A percentile compares a stretch with the other conserved stretches of the same genome.
phyloP scores from a whole-genome alignment of 371 early-diverging fungal species.

The Zancudomyces culisetae region DNA sequence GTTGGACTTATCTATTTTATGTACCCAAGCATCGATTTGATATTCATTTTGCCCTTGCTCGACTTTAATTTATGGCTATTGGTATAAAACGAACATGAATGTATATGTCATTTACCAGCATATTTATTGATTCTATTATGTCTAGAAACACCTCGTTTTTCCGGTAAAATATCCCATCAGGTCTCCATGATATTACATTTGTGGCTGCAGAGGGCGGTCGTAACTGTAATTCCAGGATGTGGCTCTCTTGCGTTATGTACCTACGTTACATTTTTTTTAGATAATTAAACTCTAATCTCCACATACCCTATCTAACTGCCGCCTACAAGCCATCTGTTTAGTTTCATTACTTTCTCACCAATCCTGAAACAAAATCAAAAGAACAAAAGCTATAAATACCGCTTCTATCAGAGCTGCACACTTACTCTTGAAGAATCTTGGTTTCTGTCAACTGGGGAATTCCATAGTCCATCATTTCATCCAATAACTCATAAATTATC shows the following conservation, averaged over 20 bases:
- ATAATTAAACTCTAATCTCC: no score
- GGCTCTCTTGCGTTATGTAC: conserved; percentile 93
- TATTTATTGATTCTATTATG: conserved; percentile 91
- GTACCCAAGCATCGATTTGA: neutral
- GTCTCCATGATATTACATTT: conserved; percentile 94
- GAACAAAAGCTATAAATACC: conserved; percentile 13
- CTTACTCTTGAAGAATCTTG: conserved; percentile 78
- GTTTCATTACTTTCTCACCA: no score
- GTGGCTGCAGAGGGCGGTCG: conserved; percentile 95
- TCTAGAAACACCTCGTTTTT: conserved; percentile 98
- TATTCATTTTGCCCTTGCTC: neutral
- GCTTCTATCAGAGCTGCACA: conserved; percentile 11
- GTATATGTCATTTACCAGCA: conserved; percentile 40
- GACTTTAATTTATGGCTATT: no score
- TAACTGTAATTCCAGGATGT: conserved; percentile 67
- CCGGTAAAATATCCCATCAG: conserved; percentile 89
- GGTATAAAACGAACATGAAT: neutral
- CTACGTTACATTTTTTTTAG: no score
- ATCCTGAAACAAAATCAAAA: no score
- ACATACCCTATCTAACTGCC: no score
- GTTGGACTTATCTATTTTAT: conserved; percentile 43
- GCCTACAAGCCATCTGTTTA: no score
- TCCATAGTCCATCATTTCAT: conserved; percentile 99
- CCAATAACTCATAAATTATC: conserved; percentile 90
- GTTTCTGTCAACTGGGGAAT: conserved; percentile 96